Evolutionary conservation across 306 rosid genomes (phyloP).

Genomic region (Cicer judaicum): DNA sequence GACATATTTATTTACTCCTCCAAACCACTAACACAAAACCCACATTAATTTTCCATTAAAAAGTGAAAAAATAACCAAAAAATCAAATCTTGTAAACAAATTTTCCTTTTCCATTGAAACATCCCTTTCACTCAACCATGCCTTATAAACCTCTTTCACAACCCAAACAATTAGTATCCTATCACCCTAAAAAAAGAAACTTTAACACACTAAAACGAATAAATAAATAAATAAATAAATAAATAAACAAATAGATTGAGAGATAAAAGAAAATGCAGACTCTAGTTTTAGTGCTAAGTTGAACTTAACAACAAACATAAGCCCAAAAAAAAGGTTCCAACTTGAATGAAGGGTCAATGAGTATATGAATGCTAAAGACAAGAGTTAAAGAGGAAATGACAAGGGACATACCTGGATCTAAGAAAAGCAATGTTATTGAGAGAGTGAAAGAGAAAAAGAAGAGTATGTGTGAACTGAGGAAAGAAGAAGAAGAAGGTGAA

Average conservation of each 20-base stretch:
- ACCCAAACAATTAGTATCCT: slow-evolving; percentile 30
- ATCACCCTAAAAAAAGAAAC: slow-evolving; percentile 33
- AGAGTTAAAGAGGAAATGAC: slow-evolving; percentile 32
- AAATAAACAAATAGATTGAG: not conserved
- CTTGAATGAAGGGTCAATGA: slow-evolving; percentile 25
- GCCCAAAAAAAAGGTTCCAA: slow-evolving; percentile 33
- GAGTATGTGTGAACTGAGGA: not conserved
- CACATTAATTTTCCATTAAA: slow-evolving; percentile 11
- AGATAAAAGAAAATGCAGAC: slow-evolving; percentile 23
- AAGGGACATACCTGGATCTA: slow-evolving; percentile 76
- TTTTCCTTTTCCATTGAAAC: slow-evolving; percentile 31
- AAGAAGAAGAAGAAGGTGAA: slow-evolving; percentile 7
- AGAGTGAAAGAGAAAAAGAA: slow-evolving; percentile 39
- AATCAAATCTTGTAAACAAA: slow-evolving; percentile 35
- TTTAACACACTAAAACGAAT: slow-evolving; percentile 2
- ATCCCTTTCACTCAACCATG: slow-evolving; percentile 26
- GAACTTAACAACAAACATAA: slow-evolving; percentile 33
- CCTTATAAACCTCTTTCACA: slow-evolving; percentile 24
- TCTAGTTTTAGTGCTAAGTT: not conserved
- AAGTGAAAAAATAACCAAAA: slow-evolving; percentile 26
- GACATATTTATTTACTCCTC: slow-evolving; percentile 25
- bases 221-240: not conserved
- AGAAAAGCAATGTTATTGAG: slow-evolving; percentile 31
- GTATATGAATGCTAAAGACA: slow-evolving; percentile 31
- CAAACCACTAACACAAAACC: slow-evolving; percentile 30